A percentile compares a stretch with the other conserved stretches of the same genome.
Conservation (phyloP, 495 filamentous ascomycete species). For the Aspergillus affinis region DNA sequence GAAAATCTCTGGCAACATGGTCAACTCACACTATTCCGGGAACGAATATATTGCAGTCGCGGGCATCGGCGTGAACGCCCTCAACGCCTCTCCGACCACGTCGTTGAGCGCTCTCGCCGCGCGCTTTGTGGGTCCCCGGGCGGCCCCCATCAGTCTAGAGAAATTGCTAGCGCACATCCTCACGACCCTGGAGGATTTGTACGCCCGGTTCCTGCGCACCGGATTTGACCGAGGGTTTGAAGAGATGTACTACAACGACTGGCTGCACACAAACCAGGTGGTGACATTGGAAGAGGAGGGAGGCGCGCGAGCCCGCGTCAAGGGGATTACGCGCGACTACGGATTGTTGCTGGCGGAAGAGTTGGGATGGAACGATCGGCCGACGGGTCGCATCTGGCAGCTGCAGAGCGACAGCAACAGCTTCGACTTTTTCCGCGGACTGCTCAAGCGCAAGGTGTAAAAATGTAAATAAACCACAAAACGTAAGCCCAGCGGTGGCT, state of each 20-base stretch:
- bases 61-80: conserved; percentile 86
- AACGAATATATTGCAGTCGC: conserved; percentile 83
- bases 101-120: conserved; percentile 71
- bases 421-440: conserved; percentile 94
- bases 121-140: conserved; percentile 35
- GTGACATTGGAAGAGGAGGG: conserved; percentile 86
- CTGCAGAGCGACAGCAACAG: conserved; percentile 97
- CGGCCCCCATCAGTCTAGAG: conserved; percentile 67
- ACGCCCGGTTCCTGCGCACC: conserved; percentile 65
- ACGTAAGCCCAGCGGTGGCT: no score
- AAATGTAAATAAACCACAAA: no score
- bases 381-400: conserved; percentile 75
- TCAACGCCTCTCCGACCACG: conserved; percentile 84
- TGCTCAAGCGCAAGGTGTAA: conserved; percentile 74
- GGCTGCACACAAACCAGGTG: conserved; percentile 89
- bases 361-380: conserved; percentile 65
- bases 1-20: conserved; percentile 92
- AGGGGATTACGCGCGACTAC: conserved; percentile 86
- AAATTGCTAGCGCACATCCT: conserved; percentile 82
- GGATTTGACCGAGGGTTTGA: conserved; percentile 76
- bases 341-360: conserved; percentile 84
- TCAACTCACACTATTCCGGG: conserved; percentile 79
- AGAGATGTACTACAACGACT: conserved; percentile 76
- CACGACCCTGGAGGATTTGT: conserved; percentile 74
- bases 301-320: conserved; percentile 73